phyloP scores from a whole-genome alignment of 1,284 basidiomycete genomes.

The Papiliotrema laurentii region DNA sequence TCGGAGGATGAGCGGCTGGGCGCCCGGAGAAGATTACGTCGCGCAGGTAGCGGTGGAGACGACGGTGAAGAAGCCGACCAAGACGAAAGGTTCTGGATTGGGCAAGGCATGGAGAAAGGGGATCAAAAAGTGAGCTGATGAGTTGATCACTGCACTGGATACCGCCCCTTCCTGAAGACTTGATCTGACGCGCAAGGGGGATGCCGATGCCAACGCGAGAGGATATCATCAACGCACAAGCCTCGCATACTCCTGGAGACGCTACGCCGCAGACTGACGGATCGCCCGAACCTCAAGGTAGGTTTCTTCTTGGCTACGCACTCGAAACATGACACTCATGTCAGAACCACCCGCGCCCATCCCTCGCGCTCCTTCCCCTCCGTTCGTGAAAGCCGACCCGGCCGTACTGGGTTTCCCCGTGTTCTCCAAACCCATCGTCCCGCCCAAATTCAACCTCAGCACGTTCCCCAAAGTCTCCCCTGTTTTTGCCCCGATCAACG shows the following conservation, averaged over 20 bases:
- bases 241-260: slow-evolving; percentile 2
- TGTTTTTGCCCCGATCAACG: slow-evolving; percentile 35
- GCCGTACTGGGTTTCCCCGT: slow-evolving; percentile 38
- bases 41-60: slow-evolving; percentile 11
- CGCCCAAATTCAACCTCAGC: slow-evolving; percentile 29
- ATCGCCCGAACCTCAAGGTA: slow-evolving; percentile 21
- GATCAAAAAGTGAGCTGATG: slow-evolving; percentile 35
- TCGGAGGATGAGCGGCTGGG: slow-evolving; percentile 15
- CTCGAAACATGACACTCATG: no score
- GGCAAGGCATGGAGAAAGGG: slow-evolving; percentile 41
- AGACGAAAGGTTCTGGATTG: slow-evolving; percentile 22
- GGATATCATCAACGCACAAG: background rate
- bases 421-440: slow-evolving; percentile 36
- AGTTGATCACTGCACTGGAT: no score
- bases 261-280: slow-evolving; percentile 19
- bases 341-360: background rate
- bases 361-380: slow-evolving; percentile 22
- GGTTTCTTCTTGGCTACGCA: slow-evolving; percentile 9
- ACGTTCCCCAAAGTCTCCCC: slow-evolving; percentile 40
- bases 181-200: no score
- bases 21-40: slow-evolving; percentile 18
- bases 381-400: slow-evolving; percentile 36
- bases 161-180: no score
- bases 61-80: slow-evolving; percentile 6
- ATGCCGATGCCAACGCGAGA: no score